Evolutionary conservation across 768 basidiomycete species (phyloP).

Genomic region (Boletus huronensis): DNA sequence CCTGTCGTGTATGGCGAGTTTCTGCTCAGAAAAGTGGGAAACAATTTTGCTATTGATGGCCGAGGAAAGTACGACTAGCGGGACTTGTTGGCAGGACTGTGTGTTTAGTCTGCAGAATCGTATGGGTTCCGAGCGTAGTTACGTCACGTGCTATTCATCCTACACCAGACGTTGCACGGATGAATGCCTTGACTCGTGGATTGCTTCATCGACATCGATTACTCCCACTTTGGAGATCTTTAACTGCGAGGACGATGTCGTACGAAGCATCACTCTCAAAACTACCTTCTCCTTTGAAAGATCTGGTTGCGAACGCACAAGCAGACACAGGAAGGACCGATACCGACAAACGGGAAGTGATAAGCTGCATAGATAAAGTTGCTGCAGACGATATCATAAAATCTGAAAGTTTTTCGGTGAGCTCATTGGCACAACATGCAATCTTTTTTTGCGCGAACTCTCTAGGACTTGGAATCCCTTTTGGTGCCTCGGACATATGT

Average conservation of each 20-base stretch:
- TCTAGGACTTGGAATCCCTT: constrained; percentile 66
- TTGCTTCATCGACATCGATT: constrained; percentile 26
- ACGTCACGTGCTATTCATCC: constrained; percentile 28
- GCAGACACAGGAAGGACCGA: constrained; percentile 51
- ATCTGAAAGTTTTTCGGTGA: constrained; percentile 49
- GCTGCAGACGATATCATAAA: constrained; percentile 46
- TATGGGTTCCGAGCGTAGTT: neutral
- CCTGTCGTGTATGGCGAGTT: constrained; percentile 78
- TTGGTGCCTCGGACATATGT: constrained; percentile 80
- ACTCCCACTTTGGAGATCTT: constrained; percentile 7
- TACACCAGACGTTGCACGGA: constrained; percentile 2
- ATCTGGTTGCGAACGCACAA: constrained; percentile 47
- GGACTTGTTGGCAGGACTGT: neutral
- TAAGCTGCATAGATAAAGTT: constrained; percentile 68
- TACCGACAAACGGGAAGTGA: constrained; percentile 60
- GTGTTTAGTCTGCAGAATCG: neutral
- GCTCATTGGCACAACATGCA: constrained; percentile 2
- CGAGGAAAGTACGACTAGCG: constrained; percentile 31
- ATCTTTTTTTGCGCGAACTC: neutral
- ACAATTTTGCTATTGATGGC: constrained; percentile 57
- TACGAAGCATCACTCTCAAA: constrained; percentile 48
- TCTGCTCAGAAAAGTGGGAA: constrained; percentile 65
- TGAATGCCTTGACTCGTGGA: constrained; percentile 19
- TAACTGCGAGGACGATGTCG: constrained; percentile 43
- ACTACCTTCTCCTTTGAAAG: constrained; percentile 46